These are phyloP conservation scores for Ogataea methanolica DNA, from an alignment of 805 yeast species.

Conservation along the genomic window DNA sequence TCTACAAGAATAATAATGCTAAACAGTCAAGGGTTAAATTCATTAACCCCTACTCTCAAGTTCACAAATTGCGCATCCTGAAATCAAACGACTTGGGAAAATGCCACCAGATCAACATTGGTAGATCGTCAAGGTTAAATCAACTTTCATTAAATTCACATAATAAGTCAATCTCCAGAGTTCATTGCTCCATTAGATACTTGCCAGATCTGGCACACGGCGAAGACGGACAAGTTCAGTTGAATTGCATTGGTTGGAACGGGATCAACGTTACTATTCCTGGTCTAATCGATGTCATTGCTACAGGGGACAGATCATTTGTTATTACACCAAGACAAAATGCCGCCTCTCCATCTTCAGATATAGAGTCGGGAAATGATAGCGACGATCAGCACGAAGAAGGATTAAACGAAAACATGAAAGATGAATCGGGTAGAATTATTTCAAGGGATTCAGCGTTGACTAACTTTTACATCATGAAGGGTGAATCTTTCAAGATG, in stretches of 20 bases:
- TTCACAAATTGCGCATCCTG: conserved; percentile 38
- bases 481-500: conserved; percentile 59
- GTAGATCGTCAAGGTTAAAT: conserved; percentile 64
- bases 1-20: neutral
- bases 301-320: conserved; percentile 3
- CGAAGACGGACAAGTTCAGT: conserved; percentile 29
- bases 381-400: neutral
- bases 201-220: conserved; percentile 28
- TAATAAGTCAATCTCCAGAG: conserved; percentile 61
- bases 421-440: conserved; percentile 24
- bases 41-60: conserved; percentile 33
- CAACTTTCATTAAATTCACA: conserved; percentile 43
- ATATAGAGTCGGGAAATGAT: no score
- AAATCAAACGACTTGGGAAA: conserved; percentile 14
- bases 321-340: no score
- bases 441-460: conserved; percentile 37
- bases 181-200: conserved; percentile 53
- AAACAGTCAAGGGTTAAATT: conserved; percentile 15
- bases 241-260: conserved; percentile 79
- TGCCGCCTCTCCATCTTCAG: no score
- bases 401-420: neutral
- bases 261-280: conserved; percentile 73
- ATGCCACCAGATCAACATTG: conserved; percentile 41
- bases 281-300: conserved; percentile 27
- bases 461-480: conserved; percentile 53